These are phyloP conservation scores for Penicillium maclennaniae DNA, from an alignment of 495 filamentous ascomycete genomes.

Conservation along the genomic window DNA sequence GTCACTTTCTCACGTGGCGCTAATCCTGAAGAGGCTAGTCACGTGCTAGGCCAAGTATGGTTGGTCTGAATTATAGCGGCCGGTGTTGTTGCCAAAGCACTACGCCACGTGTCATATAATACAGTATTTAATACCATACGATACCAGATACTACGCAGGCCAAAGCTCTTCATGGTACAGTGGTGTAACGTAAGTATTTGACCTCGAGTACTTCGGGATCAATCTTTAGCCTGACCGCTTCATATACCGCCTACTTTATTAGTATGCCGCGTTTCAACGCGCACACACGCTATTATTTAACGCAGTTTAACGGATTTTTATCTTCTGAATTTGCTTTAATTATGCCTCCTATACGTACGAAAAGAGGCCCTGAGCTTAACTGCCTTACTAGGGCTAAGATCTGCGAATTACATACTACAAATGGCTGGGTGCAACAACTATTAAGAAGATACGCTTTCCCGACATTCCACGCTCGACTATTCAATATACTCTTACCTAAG, in stretches of 20 bases:
- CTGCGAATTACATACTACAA: constrained; percentile 1
- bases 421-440: constrained; percentile 1
- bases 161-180: too few relatives aligned
- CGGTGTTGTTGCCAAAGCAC: too few relatives aligned
- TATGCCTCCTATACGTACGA: background rate
- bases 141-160: too few relatives aligned
- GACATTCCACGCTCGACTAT: constrained; percentile 7
- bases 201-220: background rate
- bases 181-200: constrained; percentile 2
- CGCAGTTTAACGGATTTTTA: background rate
- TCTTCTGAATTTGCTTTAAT: background rate
- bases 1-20: too few relatives aligned
- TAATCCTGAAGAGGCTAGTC: too few relatives aligned
- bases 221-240: background rate
- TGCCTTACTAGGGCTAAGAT: background rate
- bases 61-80: too few relatives aligned
- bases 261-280: background rate
- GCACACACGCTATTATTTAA: background rate
- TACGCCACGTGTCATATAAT: too few relatives aligned
- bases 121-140: too few relatives aligned
- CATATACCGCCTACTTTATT: background rate
- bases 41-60: too few relatives aligned
- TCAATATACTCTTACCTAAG: constrained; percentile 1
- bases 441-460: constrained; percentile 6
- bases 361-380: constrained; percentile 2